Base-by-base conservation (phyloP, 371 early-diverging fungal species). In the Zychaea mexicana region DNA sequence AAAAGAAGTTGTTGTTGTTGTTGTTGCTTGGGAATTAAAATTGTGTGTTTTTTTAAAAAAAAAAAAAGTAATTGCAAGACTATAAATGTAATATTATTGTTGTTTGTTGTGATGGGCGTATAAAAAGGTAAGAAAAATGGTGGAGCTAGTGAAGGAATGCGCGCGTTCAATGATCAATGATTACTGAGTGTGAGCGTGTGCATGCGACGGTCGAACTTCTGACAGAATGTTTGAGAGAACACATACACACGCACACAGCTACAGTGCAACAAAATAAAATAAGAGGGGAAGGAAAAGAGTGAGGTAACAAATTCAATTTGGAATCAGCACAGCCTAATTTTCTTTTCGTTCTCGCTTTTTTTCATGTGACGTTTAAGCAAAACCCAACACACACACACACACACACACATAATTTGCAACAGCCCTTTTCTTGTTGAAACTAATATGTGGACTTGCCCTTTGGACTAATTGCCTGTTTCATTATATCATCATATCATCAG, bases 181-280 rank as follows among this genome's bases (percentile, higher is more conserved):
- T 42, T 58, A 65, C 65, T 65, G 65, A 65, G 65, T 65, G 65
- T 65, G 65, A 58, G 65, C 65, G 60, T 65, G 65, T 65, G 65
- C 65, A 65, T 65, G 65, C 65, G 36, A 32, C 47, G 56, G 15
- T 58, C 65, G 52, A 65, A 56, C 57, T 59, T 65, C 54, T 62
- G 36, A 55, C 45, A 54, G 42, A 59, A 57, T 52, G 59, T 65
- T 65, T 57, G 59, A 59, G 24, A 59, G 65, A 56, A 63, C 63
- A 67, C 68, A 67, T 55, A 67, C 68, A 67, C 68, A 62, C 68
- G 55, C 68, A 59, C 62, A 62, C 55, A 61, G 36, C 58, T 10
- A 59, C 68, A 67, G 62, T 52, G 67, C 59, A 62, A 61, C 57
- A 64, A 53, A 52, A 65, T 47, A 65, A 47, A 46, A 54, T 22